Evolutionary conservation across 2,329 filamentous ascomycete genomes (phyloP).

Genomic region (Fusarium falciforme): DNA sequence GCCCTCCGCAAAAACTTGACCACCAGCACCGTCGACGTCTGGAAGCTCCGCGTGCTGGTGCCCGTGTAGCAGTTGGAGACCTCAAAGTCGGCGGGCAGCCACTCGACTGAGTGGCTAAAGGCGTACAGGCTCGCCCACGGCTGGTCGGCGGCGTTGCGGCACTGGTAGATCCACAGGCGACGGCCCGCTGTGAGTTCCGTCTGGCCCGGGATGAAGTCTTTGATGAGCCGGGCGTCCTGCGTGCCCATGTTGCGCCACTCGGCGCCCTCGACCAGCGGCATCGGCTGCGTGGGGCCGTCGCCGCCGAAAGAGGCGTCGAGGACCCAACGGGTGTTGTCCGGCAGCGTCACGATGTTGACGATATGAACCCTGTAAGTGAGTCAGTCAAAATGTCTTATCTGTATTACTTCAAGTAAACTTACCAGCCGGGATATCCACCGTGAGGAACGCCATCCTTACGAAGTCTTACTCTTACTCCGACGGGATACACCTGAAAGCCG

Average conservation of each 20-base stretch:
- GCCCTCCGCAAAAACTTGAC: slow-evolving; percentile 63
- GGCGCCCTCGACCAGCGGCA: slow-evolving; percentile 61
- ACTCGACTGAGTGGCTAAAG: slow-evolving; percentile 72
- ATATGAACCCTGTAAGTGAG: slow-evolving; percentile 60
- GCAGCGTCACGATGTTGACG: slow-evolving; percentile 69
- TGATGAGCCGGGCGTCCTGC: slow-evolving; percentile 66
- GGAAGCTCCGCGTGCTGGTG: slow-evolving; percentile 60
- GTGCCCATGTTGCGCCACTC: slow-evolving; percentile 63
- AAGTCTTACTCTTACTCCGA: slow-evolving; percentile 62
- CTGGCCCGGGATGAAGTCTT: slow-evolving; percentile 60
- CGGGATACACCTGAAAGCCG: slow-evolving; percentile 66
- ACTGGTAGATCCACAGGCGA: slow-evolving; percentile 73
- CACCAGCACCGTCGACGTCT: slow-evolving; percentile 65
- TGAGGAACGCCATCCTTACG: slow-evolving; percentile 53
- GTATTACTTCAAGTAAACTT: slow-evolving; percentile 28
- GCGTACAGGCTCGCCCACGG: slow-evolving; percentile 71
- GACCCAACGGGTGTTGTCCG: slow-evolving; percentile 60
- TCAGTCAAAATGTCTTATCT: neutral
- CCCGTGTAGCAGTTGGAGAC: slow-evolving; percentile 70
- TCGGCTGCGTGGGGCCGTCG: slow-evolving; percentile 67
- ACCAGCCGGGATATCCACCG: slow-evolving; percentile 62
- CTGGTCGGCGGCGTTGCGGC: slow-evolving; percentile 59
- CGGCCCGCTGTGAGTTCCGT: slow-evolving; percentile 51
- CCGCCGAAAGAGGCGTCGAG: slow-evolving; percentile 75
- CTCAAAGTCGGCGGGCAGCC: slow-evolving; percentile 69